Percentiles rank a stretch among this genome's conserved stretches.
Conservation (phyloP, 2,329 filamentous ascomycete species). For the Xylaria digitata region DNA sequence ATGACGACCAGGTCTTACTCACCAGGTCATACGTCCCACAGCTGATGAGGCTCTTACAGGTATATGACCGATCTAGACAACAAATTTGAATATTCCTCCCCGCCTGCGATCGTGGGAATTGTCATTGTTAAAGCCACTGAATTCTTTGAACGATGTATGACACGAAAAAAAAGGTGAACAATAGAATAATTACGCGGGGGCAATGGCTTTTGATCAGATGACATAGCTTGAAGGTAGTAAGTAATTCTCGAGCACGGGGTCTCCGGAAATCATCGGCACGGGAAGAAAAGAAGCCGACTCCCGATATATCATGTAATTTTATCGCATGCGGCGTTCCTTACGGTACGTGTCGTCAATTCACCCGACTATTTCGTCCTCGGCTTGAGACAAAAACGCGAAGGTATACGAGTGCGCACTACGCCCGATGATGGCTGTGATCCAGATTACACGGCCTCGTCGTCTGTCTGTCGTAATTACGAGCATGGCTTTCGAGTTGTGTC, state of each 20-base stretch:
- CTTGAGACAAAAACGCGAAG: neutral
- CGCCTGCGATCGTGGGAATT: neutral
- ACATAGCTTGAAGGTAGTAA: neutral
- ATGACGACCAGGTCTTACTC: constrained; percentile 8
- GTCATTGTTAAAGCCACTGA: no score
- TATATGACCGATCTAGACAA: neutral
- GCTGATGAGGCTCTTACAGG: constrained; percentile 5
- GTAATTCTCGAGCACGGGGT: neutral
- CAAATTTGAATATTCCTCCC: no score
- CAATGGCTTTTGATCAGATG: neutral
- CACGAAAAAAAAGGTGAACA: neutral
- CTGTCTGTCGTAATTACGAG: neutral
- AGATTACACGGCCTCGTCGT: neutral
- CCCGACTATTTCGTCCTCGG: neutral
- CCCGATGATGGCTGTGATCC: neutral
- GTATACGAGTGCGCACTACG: neutral
- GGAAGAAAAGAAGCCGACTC: constrained; percentile 20
- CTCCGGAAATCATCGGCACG: constrained; percentile 8
- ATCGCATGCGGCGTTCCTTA: neutral
- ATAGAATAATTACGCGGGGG: neutral
- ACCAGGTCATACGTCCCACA: constrained; percentile 1
- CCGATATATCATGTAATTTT: constrained; percentile 7
- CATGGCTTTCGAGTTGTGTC: neutral
- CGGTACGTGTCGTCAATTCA: neutral
- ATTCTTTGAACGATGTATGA: neutral